phyloP scores from a whole-genome alignment of 805 yeast species.

The Myxozyma mucilagina region DNA sequence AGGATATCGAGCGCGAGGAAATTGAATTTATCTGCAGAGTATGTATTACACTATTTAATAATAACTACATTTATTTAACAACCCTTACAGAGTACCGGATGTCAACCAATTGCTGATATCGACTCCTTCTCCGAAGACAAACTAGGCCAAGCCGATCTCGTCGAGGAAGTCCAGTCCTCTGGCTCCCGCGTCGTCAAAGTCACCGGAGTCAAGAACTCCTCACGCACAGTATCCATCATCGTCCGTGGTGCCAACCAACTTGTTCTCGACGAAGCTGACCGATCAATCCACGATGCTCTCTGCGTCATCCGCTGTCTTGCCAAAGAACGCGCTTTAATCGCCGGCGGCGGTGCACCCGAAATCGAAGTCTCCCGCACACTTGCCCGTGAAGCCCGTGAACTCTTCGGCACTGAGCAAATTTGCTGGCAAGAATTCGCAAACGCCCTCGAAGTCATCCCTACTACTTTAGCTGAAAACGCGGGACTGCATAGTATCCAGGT shows the following conservation, averaged over 20 bases:
- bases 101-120: slow-evolving; percentile 94
- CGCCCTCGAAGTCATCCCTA: slow-evolving; percentile 90
- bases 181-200: slow-evolving; percentile 88
- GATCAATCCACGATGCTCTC: slow-evolving; percentile 95
- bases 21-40: slow-evolving; percentile 74
- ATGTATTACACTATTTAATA: not conserved
- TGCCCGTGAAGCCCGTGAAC: slow-evolving; percentile 65
- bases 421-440: slow-evolving; percentile 90
- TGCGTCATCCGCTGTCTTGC: slow-evolving; percentile 90
- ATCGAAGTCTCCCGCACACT: slow-evolving; percentile 79
- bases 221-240: slow-evolving; percentile 76
- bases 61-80: slow-evolving; percentile 41
- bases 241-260: slow-evolving; percentile 93
- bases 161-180: slow-evolving; percentile 86
- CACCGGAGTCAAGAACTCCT: slow-evolving; percentile 69
- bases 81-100: slow-evolving; percentile 61
- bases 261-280: slow-evolving; percentile 92
- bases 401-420: slow-evolving; percentile 84
- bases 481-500: slow-evolving; percentile 89
- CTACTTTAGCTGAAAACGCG: slow-evolving; percentile 92
- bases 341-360: slow-evolving; percentile 99
- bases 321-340: slow-evolving; percentile 83
- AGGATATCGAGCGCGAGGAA: slow-evolving; percentile 95
- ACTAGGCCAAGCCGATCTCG: slow-evolving; percentile 85
- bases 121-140: slow-evolving; percentile 92